A percentile compares a stretch with the other conserved stretches of the same genome.
phyloP scores from a whole-genome alignment of 2,329 filamentous ascomycete species.

The Aureobasidium sp. region DNA sequence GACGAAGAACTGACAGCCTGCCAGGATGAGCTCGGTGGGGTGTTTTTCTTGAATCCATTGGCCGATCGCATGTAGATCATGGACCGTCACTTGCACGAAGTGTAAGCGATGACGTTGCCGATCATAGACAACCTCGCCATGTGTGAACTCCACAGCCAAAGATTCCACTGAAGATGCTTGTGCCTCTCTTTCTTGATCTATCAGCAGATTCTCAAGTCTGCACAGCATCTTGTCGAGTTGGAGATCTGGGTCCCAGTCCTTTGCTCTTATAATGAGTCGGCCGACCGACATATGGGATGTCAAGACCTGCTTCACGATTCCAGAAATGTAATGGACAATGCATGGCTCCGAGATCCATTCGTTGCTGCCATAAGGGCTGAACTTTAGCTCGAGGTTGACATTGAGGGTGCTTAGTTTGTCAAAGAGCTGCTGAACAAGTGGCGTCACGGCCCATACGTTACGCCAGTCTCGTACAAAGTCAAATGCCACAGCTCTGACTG shows the following conservation, averaged over 20 bases:
- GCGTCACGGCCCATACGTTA: background rate
- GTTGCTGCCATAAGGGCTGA: background rate
- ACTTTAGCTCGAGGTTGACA: background rate
- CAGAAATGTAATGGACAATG: background rate
- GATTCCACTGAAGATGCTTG: background rate
- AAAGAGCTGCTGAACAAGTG: background rate
- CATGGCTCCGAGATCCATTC: constrained; percentile 5
- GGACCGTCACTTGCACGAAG: background rate
- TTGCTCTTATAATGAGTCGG: background rate
- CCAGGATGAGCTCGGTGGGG: background rate
- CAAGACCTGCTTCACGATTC: background rate
- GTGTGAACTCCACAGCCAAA: background rate
- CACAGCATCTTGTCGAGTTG: background rate
- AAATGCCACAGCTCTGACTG: background rate
- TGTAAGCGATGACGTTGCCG: background rate
- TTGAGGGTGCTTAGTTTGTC: background rate
- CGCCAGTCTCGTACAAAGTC: background rate
- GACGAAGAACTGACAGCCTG: background rate
- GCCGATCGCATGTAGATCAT: background rate
- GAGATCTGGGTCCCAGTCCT: background rate
- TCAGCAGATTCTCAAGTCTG: background rate
- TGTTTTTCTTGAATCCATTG: background rate
- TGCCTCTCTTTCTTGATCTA: background rate
- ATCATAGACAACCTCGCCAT: background rate
- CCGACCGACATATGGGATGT: background rate